Evolutionary conservation across 768 basidiomycete species (phyloP).

Genomic region (Naganishia randhawae): DNA sequence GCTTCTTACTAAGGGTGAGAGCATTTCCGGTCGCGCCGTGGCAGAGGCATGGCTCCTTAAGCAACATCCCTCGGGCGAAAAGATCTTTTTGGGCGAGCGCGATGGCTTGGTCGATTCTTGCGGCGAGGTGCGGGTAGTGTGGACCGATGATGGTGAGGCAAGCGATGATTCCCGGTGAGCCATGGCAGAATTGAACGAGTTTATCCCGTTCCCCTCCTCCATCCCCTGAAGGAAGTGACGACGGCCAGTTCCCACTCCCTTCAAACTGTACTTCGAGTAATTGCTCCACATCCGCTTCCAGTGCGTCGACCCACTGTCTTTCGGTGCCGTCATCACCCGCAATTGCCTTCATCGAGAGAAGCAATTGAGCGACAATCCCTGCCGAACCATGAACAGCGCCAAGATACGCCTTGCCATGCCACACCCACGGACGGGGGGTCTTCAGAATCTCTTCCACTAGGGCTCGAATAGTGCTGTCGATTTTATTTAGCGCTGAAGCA

Average conservation of each 20-base stretch:
- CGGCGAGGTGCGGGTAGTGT: background rate
- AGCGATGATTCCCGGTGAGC: slow-evolving; percentile 16
- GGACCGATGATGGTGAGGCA: background rate
- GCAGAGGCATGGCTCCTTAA: slow-evolving; percentile 10
- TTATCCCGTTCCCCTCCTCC: background rate
- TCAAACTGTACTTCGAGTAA: background rate
- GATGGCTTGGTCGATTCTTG: background rate
- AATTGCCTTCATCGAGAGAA: background rate
- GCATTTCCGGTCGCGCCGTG: slow-evolving; percentile 10
- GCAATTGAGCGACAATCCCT: background rate
- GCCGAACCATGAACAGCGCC: slow-evolving; percentile 11
- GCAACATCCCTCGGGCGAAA: background rate
- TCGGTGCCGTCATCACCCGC: background rate
- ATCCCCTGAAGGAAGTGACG: background rate
- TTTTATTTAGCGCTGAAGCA: background rate
- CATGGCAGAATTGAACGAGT: slow-evolving; percentile 20
- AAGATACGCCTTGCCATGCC: slow-evolving; percentile 11
- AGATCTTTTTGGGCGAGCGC: background rate
- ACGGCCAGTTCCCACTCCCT: slow-evolving; percentile 11
- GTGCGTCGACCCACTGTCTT: background rate
- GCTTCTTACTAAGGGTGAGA: background rate
- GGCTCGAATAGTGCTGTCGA: slow-evolving; percentile 2
- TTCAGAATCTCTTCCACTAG: background rate
- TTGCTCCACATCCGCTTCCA: background rate
- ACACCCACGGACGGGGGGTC: slow-evolving; percentile 4